phyloP scores from a whole-genome alignment of 2,329 filamentous ascomycete species.

The Fusarium multiceps region DNA sequence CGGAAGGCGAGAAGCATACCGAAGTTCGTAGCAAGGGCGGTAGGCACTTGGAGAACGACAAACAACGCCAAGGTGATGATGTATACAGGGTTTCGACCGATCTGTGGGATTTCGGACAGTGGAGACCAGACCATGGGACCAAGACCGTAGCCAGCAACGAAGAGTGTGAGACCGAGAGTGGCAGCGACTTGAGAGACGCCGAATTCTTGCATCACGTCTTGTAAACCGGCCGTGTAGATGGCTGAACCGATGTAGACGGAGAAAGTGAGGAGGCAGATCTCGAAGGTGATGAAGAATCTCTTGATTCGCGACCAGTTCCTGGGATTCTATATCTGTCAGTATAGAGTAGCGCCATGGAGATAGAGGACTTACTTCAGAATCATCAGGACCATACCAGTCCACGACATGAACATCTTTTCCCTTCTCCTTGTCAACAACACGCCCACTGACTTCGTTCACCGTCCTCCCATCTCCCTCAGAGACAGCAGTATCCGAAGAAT shows the following conservation, averaged over 20 bases:
- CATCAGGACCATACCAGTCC: slow-evolving; percentile 8
- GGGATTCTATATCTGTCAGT: background rate
- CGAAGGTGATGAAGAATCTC: slow-evolving; percentile 12
- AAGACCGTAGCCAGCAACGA: background rate
- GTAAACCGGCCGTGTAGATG: slow-evolving; percentile 7
- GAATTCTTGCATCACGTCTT: slow-evolving; percentile 4
- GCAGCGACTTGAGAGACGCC: slow-evolving; percentile 3
- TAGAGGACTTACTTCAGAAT: background rate
- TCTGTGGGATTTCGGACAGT: slow-evolving; percentile 61
- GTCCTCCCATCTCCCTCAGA: background rate
- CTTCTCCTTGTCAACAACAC: background rate
- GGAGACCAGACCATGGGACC: slow-evolving; percentile 12
- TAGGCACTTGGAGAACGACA: slow-evolving; percentile 64
- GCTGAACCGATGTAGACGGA: slow-evolving; percentile 20
- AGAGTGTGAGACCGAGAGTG: slow-evolving; percentile 3
- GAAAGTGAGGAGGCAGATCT: slow-evolving; percentile 16
- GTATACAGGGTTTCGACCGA: slow-evolving; percentile 67
- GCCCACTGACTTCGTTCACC: background rate
- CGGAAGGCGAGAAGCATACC: slow-evolving; percentile 63
- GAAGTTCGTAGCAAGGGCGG: slow-evolving; percentile 65
- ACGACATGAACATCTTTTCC: slow-evolving; percentile 3
- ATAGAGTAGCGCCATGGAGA: accelerated
- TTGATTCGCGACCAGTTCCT: slow-evolving; percentile 10
- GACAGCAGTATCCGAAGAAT: background rate
- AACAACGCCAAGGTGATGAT: slow-evolving; percentile 68